Evolutionary conservation across 2,329 filamentous ascomycete genomes (phyloP).

Genomic region (Venturia pyrina): DNA sequence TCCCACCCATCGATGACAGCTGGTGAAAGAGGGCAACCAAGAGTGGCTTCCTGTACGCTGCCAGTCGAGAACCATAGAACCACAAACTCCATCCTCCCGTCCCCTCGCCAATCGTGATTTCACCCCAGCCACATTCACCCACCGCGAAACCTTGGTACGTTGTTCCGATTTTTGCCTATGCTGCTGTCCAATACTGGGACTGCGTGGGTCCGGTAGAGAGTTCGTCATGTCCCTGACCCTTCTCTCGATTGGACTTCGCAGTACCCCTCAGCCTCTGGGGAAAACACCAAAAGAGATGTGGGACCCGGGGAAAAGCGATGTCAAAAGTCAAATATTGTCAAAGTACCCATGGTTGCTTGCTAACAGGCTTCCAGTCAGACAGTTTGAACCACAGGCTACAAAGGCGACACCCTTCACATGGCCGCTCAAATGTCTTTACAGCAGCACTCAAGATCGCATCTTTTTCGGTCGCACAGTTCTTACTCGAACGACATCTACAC

Average conservation of each 20-base stretch:
- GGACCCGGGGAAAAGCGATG: background rate
- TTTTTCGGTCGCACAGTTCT: background rate
- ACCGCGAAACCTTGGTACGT: background rate
- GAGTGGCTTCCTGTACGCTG: background rate
- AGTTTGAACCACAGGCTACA: background rate
- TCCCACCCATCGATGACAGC: conserved; percentile 1
- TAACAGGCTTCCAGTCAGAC: background rate
- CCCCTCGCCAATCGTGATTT: background rate
- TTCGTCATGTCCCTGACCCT: background rate
- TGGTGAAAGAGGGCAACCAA: conserved; percentile 1
- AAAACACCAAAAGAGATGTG: background rate
- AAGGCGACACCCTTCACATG: background rate
- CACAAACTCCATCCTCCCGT: background rate
- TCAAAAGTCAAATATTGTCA: background rate
- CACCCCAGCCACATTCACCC: background rate
- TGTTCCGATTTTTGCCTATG: background rate
- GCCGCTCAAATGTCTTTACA: conserved; percentile 9
- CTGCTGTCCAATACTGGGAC: background rate
- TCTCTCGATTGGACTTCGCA: background rate
- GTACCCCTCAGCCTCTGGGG: background rate
- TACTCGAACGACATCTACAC: conserved; percentile 4
- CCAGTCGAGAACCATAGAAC: background rate
- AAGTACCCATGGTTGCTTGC: background rate
- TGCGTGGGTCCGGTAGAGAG: background rate
- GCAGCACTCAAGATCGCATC: background rate